Evolutionary conservation across 352 stramenopile genomes (phyloP), one percentile per base, ranked within the genome.

Genomic region (Globisporangium perplexum): DNA sequence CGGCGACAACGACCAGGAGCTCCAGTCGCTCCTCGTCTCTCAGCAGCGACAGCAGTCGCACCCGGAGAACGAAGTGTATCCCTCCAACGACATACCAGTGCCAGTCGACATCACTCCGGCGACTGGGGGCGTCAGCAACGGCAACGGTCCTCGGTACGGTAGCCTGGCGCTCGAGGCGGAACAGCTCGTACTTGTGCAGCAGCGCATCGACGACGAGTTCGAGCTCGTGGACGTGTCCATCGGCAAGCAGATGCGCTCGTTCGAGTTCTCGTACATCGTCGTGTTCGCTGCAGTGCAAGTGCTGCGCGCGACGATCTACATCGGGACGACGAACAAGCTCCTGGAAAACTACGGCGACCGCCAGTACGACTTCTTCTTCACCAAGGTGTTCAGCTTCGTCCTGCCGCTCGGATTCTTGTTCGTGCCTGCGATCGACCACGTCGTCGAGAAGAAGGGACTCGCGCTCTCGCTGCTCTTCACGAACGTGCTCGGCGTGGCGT

Each of bases 381-480:
- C 85, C 28, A 90, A 95, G 57, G 67, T 90, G 42, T 95, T 95
- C 55, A 89, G 81, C 61, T 80, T 95, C 35, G 68, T 93, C 38
- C 64, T 95, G 23, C 85, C 85, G 7, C 63, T 94, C 42, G 83
- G 85, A 0, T 93, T 95, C 44, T 36, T 95, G 3, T 93, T 93
- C 49, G 83, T 95, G 2, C 85, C 85, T 15, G 78, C 64, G 3
- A 95, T 95, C 52, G 83, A 95, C 53, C 78, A 88, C 62, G 69
- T 93, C 23, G 82, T 95, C 23, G 81, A 93, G 48, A 73, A 72
- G 1, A 72, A 73, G 11, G 85, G 85, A 0, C 58, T 95, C 15
- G 68, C 74, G 17, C 65, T 79, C 35, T 80, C 83, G n/a, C 46
- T 95, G 39, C 64, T 80, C 14, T 82, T 93, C 50, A 92, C 83